Base-by-base conservation (phyloP, 1,284 basidiomycete species). In the Cutaneotrichosporon cyanovorans region DNA sequence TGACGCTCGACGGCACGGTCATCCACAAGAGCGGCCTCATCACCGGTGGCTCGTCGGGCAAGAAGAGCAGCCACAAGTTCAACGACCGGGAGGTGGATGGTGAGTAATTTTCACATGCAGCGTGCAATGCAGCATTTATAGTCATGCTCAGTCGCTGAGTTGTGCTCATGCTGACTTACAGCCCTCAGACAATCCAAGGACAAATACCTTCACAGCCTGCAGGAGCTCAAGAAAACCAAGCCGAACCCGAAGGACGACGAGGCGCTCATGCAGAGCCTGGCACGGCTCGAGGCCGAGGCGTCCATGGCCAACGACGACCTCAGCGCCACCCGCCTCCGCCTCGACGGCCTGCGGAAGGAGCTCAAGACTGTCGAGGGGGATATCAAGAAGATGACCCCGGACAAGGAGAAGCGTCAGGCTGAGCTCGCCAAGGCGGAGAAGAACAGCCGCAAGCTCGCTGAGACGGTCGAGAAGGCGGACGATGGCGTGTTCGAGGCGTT, bases 11-110 rank as follows among this genome's bases (percentile, higher is more conserved):
- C 40, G 95, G 95, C 0, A 97, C 92, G 0, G 77, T 99, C 47
- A 96, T 98, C 44, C 95, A 98, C 71, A 95, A 93, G 76, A 91
- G 86, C 57, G 95, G 95, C 59, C 74, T 95, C 38, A 98, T 98
- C 65, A 98, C 95, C 30, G 95, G 95, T 73, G 95, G 95, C 36
- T 34, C 32, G 6, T 77, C 82, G 28, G 88, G 87, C 53, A 79
- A 82, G 0, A 77, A 76, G 32, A 79, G 71, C 31, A 77, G 78
- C 40, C 84, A 87, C 71, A 87, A 87, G 62, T 97, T 90, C 84
- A 88, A 92, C 50, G 92, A 97, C 65, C 85, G 84, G 55, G 90
- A 96, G 58, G 79, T 97, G 3, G 83, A 89, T 71, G 85, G 89
- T 84, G 36, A 44, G 68, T 63, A 6, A 3, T n/a, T 4, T 23